Percentiles rank a stretch among this genome's conserved stretches.
Conservation (phyloP, 1,284 basidiomycete species). For the Tylopilus sp. region DNA sequence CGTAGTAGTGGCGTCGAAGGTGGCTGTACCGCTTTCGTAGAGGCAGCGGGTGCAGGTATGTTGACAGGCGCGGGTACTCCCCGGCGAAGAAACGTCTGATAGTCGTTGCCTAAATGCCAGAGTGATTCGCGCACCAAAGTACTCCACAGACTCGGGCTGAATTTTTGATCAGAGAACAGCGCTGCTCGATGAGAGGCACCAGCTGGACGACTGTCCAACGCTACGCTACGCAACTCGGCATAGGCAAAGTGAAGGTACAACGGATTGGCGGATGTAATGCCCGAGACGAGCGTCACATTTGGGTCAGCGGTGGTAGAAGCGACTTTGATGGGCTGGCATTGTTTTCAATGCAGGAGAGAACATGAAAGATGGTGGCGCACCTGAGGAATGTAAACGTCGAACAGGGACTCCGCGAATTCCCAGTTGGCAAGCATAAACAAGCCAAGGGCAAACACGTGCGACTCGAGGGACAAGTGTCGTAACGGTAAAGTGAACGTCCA, state of each 20-base stretch:
- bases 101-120: slow-evolving; percentile 58
- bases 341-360: background rate
- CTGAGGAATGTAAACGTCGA: slow-evolving; percentile 50
- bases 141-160: slow-evolving; percentile 60
- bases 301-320: slow-evolving; percentile 44
- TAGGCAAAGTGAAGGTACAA: slow-evolving; percentile 57
- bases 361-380: slow-evolving; percentile 25
- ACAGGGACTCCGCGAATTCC: slow-evolving; percentile 58
- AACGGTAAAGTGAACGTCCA: slow-evolving; percentile 51
- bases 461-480: slow-evolving; percentile 42
- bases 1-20: slow-evolving; percentile 43
- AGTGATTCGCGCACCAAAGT: slow-evolving; percentile 56
- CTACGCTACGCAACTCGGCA: slow-evolving; percentile 47
- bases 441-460: slow-evolving; percentile 46
- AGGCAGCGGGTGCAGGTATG: slow-evolving; percentile 21
- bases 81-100: slow-evolving; percentile 50
- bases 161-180: slow-evolving; percentile 68
- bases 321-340: slow-evolving; percentile 41
- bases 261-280: slow-evolving; percentile 46
- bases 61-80: slow-evolving; percentile 37
- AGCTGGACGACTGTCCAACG: slow-evolving; percentile 38
- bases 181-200: slow-evolving; percentile 46
- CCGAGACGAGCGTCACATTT: slow-evolving; percentile 53
- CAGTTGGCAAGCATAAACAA: slow-evolving; percentile 49
- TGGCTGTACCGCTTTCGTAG: slow-evolving; percentile 24